A percentile compares a stretch with the other conserved stretches of the same genome.
These are phyloP conservation scores for Ceratocystis variospora DNA, from an alignment of 2,329 filamentous ascomycete genomes.

Conservation along the genomic window DNA sequence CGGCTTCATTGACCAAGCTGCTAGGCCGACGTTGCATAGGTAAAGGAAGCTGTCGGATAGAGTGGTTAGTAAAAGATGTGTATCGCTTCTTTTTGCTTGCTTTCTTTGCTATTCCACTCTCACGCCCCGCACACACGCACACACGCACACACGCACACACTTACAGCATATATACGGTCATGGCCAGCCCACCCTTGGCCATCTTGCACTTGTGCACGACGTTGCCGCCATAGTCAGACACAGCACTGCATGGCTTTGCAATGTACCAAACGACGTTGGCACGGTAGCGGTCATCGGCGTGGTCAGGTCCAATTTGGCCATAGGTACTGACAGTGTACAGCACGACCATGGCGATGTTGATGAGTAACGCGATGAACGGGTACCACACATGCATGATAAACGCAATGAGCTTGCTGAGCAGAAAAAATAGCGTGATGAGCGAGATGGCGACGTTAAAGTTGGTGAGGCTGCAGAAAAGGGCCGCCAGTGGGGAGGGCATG, in stretches of 20 bases:
- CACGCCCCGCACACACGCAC: too few relatives aligned
- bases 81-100: neutral
- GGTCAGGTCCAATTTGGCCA: constrained; percentile 60
- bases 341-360: constrained; percentile 43
- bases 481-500: too few relatives aligned
- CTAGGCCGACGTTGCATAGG: constrained; percentile 30
- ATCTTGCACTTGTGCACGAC: constrained; percentile 49
- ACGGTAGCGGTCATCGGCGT: constrained; percentile 48
- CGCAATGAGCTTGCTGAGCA: constrained; percentile 54
- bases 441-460: constrained; percentile 65
- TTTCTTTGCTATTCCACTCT: too few relatives aligned
- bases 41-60: constrained; percentile 14
- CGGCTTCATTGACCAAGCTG: constrained; percentile 44
- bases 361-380: constrained; percentile 47
- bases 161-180: constrained; percentile 55
- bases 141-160: constrained; percentile 24
- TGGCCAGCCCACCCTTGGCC: constrained; percentile 53
- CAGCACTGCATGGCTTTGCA: constrained; percentile 44
- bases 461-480: constrained; percentile 42
- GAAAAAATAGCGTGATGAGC: constrained; percentile 61
- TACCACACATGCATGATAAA: constrained; percentile 59
- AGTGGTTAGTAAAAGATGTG: neutral
- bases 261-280: constrained; percentile 62
- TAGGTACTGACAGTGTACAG: constrained; percentile 54
- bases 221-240: constrained; percentile 24